Percentiles rank a stretch among this genome's conserved stretches.
Conservation (phyloP, 2,329 filamentous ascomycete species). For the Coniochaeta sp. region DNA sequence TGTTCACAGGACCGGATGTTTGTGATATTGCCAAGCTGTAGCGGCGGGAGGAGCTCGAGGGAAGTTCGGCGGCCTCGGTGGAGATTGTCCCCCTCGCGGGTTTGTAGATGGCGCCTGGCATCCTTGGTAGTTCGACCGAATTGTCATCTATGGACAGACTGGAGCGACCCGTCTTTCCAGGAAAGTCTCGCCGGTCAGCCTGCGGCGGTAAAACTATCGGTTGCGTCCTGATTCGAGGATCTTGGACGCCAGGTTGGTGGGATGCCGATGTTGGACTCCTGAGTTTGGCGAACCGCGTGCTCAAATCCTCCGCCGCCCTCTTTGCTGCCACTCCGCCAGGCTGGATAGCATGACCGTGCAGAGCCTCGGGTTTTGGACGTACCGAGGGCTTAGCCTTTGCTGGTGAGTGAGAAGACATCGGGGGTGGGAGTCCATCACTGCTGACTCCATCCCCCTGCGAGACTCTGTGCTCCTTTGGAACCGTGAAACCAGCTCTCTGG, state of each 20-base stretch:
- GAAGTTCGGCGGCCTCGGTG: slow-evolving; percentile 56
- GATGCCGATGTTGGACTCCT: slow-evolving; percentile 15
- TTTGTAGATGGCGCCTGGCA: slow-evolving; percentile 70
- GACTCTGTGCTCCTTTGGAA: not conserved
- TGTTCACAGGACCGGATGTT: slow-evolving; percentile 22
- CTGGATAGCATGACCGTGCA: slow-evolving; percentile 54
- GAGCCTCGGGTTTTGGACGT: slow-evolving; percentile 60
- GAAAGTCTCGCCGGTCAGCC: not conserved
- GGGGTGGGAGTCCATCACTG: slow-evolving; percentile 8
- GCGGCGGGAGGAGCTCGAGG: slow-evolving; percentile 56
- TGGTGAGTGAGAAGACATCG: slow-evolving; percentile 11
- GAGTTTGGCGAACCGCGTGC: slow-evolving; percentile 50
- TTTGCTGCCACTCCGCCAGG: slow-evolving; percentile 22
- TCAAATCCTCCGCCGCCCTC: slow-evolving; percentile 39
- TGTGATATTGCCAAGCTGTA: slow-evolving; percentile 54
- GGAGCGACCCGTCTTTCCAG: not conserved
- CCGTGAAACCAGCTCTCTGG: not conserved
- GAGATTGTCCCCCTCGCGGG: slow-evolving; percentile 67
- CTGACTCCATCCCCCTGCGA: slow-evolving; percentile 4
- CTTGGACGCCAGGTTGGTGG: slow-evolving; percentile 29
- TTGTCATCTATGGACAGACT: slow-evolving; percentile 42
- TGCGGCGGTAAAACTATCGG: slow-evolving; percentile 27
- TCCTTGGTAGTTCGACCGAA: slow-evolving; percentile 56
- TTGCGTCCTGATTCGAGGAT: slow-evolving; percentile 45
- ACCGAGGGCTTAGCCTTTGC: slow-evolving; percentile 37